These are phyloP conservation scores for Verticillium klebahnii DNA, from an alignment of 2,329 filamentous ascomycete genomes.

Conservation along the genomic window DNA sequence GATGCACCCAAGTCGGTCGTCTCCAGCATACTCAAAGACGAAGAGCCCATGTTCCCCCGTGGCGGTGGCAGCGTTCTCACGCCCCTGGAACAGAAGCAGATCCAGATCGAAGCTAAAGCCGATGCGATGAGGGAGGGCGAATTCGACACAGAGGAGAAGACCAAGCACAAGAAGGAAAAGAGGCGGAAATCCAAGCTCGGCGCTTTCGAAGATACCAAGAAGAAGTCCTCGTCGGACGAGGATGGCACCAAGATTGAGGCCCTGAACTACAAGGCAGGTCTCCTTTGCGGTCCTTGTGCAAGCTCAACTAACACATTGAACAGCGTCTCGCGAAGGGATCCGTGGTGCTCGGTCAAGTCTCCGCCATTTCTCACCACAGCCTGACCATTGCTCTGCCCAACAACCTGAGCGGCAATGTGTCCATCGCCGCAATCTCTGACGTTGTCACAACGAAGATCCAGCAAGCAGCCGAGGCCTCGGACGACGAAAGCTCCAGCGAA, in stretches of 20 bases:
- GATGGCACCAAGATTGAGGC: slow-evolving; percentile 72
- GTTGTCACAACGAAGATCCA: slow-evolving; percentile 73
- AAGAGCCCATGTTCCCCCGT: slow-evolving; percentile 87
- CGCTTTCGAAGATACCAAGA: slow-evolving; percentile 47
- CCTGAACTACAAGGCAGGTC: slow-evolving; percentile 77
- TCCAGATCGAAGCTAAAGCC: slow-evolving; percentile 85
- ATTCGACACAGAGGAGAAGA: slow-evolving; percentile 46
- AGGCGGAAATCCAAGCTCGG: slow-evolving; percentile 38
- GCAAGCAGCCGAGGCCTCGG: slow-evolving; percentile 53
- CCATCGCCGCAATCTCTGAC: slow-evolving; percentile 87
- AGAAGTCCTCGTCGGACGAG: slow-evolving; percentile 49
- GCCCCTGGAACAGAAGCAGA: slow-evolving; percentile 92
- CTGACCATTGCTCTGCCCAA: slow-evolving; percentile 83
- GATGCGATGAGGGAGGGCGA: slow-evolving; percentile 81
- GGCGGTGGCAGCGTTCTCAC: slow-evolving; percentile 88
- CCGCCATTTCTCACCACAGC: slow-evolving; percentile 73
- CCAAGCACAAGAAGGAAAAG: slow-evolving; percentile 37
- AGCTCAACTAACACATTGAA: slow-evolving; percentile 23
- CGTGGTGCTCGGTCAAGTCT: slow-evolving; percentile 81
- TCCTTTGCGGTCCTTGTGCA: neutral
- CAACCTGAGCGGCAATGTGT: slow-evolving; percentile 84
- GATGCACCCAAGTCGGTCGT: slow-evolving; percentile 31
- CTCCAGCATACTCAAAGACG: slow-evolving; percentile 55
- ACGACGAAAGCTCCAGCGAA: slow-evolving; percentile 51
- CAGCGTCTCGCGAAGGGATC: slow-evolving; percentile 82